Evolutionary conservation across 768 basidiomycete genomes (phyloP).

Genomic region (Calocybe gangraenosa): DNA sequence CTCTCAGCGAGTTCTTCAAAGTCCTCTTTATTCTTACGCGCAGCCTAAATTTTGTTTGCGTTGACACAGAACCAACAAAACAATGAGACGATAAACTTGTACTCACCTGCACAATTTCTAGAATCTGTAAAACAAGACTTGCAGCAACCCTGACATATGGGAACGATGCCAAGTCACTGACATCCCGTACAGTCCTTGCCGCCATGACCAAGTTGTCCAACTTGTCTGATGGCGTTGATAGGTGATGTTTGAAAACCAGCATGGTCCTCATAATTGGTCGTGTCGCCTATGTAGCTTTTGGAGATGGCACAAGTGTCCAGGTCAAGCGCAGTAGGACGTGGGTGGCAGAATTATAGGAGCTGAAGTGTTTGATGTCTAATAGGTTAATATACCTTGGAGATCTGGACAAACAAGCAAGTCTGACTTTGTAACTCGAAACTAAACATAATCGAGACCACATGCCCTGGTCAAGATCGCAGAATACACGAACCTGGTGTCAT

Average conservation of each 20-base stretch:
- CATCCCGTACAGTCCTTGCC: constrained; percentile 1
- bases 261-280: background rate
- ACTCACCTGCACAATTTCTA: constrained; percentile 9
- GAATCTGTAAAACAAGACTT: constrained; percentile 5
- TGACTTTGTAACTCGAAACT: no score
- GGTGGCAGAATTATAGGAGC: no score
- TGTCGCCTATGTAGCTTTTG: no score
- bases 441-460: no score
- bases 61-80: background rate
- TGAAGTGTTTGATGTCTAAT: no score
- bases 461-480: no score
- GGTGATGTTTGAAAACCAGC: background rate
- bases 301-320: no score
- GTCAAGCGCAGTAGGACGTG: no score
- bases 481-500: no score
- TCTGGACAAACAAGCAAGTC: no score
- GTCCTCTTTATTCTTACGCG: constrained; percentile 4
- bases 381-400: no score
- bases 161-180: constrained; percentile 1
- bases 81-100: background rate
- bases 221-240: background rate
- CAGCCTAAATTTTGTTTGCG: background rate
- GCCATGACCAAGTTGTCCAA: constrained; percentile 4
- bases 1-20: constrained; percentile 7
- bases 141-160: constrained; percentile 8